Evolutionary conservation across 2,329 filamentous ascomycete genomes (phyloP).

Genomic region (Dothideomycetes sp.): DNA sequence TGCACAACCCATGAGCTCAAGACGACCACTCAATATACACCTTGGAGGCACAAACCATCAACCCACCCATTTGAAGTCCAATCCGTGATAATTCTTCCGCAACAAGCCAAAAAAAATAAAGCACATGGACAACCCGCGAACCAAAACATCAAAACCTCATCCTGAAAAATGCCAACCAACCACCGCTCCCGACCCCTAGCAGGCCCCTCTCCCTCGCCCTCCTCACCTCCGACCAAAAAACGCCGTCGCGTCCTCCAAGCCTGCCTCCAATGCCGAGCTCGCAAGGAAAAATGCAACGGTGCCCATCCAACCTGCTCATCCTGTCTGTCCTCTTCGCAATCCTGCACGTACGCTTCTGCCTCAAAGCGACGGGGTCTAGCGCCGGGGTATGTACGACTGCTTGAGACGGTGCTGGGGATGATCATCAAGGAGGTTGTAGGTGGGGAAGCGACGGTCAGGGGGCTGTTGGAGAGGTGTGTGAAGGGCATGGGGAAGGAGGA

Average conservation of each 20-base stretch:
- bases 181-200: too few relatives aligned
- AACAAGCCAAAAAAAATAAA: too few relatives aligned
- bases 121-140: too few relatives aligned
- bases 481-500: neutral
- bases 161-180: too few relatives aligned
- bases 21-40: too few relatives aligned
- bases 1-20: too few relatives aligned
- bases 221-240: too few relatives aligned
- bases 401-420: constrained; percentile 59
- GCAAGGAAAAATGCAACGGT: constrained; percentile 60
- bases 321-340: constrained; percentile 50
- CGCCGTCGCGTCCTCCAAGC: constrained; percentile 55
- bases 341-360: constrained; percentile 61
- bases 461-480: neutral
- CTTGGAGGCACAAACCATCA: too few relatives aligned
- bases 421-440: constrained; percentile 52
- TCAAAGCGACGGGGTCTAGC: constrained; percentile 69
- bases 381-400: constrained; percentile 64
- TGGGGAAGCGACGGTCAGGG: constrained; percentile 28
- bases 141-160: too few relatives aligned
- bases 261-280: constrained; percentile 40
- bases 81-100: too few relatives aligned
- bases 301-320: constrained; percentile 55
- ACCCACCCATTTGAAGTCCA: too few relatives aligned
- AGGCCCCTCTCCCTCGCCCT: too few relatives aligned